Evolutionary conservation across 192 early-diverging fungal species (phyloP), one percentile per base, ranked within the genome.

Genomic region (Obelidium mucronatum): DNA sequence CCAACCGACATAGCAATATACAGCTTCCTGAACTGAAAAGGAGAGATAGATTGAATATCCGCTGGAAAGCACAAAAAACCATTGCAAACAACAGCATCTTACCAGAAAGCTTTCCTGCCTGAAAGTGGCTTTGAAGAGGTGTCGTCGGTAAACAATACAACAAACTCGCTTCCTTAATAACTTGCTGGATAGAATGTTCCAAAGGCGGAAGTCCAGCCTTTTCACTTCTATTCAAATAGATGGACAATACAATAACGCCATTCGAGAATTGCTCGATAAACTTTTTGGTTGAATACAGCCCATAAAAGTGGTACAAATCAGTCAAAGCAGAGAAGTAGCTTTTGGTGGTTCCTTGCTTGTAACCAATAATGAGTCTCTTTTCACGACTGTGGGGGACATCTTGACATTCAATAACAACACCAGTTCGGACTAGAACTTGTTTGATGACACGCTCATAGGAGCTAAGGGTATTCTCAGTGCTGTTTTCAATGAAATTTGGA

Each of bases 211-310:
- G 80, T 78, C 90, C 92, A 67, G 90, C 90, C 76, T 87, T 90
- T 67, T 90, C 91, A 34, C 91, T 73, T 59, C 92, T 92, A 73
- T 93, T 90, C 44, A 98, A 86, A 86, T 98, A 98, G 61, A 98
- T 82, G 77, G 89, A 92, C 81, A 96, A 90, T 77, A 98, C 90
- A 52, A 95, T 97, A 58, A 98, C 92, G 80, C 97, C 97, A 83
- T 97, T 97, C 31, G 96, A 96, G 81, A 98, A 98, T 85, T 97
- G 94, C 88, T 98, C 97, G 74, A 97, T 95, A 88, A 97, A 97
- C 87, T 98, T 98, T 76, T 96, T 90, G 74, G 95, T 94, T 72
- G 96, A 95, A 84, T 91, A 96, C 67, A 98, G 81, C 70, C 91
- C 89, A 86, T 98, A 98, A 87, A 92, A 98, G 88, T 98, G 96